phyloP scores from a whole-genome alignment of 2,329 filamentous ascomycete genomes.

The Incumbomyces lentus region DNA sequence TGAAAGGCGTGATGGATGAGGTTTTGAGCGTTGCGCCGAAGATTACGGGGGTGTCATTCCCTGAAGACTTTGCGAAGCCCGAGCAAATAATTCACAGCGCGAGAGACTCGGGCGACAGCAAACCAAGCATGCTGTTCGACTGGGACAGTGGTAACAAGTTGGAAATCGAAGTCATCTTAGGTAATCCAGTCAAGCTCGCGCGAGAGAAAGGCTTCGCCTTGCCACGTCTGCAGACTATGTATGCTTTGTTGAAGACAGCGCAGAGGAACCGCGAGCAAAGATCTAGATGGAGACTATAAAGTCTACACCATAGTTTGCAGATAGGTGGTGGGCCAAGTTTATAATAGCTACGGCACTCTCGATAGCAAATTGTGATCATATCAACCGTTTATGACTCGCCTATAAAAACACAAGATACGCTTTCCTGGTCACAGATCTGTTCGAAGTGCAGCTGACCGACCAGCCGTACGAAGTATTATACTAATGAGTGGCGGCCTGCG shows the following conservation, averaged over 20 bases:
- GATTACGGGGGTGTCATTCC: slow-evolving; percentile 53
- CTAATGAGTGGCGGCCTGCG: too few relatives aligned
- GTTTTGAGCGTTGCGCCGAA: slow-evolving; percentile 54
- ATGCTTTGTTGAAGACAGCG: slow-evolving; percentile 54
- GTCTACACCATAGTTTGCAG: too few relatives aligned
- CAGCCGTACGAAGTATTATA: too few relatives aligned
- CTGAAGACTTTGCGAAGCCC: slow-evolving; percentile 49
- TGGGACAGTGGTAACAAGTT: slow-evolving; percentile 57
- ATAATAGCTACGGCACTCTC: too few relatives aligned
- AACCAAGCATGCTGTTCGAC: slow-evolving; percentile 57
- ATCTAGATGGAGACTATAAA: background rate
- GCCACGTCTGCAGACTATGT: slow-evolving; percentile 56
- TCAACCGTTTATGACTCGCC: too few relatives aligned
- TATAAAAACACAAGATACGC: too few relatives aligned
- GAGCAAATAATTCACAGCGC: slow-evolving; percentile 55
- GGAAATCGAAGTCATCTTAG: slow-evolving; percentile 63
- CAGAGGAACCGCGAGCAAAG: slow-evolving; percentile 42
- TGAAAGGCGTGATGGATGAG: slow-evolving; percentile 59
- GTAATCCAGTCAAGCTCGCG: slow-evolving; percentile 59
- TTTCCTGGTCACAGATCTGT: too few relatives aligned
- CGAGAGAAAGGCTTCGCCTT: slow-evolving; percentile 52
- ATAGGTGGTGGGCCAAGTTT: too few relatives aligned
- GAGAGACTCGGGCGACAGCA: slow-evolving; percentile 41
- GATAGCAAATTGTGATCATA: too few relatives aligned
- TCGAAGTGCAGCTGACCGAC: too few relatives aligned